These are phyloP conservation scores for Glycine soja DNA, from an alignment of 306 rosid genomes.

Conservation along the genomic window DNA sequence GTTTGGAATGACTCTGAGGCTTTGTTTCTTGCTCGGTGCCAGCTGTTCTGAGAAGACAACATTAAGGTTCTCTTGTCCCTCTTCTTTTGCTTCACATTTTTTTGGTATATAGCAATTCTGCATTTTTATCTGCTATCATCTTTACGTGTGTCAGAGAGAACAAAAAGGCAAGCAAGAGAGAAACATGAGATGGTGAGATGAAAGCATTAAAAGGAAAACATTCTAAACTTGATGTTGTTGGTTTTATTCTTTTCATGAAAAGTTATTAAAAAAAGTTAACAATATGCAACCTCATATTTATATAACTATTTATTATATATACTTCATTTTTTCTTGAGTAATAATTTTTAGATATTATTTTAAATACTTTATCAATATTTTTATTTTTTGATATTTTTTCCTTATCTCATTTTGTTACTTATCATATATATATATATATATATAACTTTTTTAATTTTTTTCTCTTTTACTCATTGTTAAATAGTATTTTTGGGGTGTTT, in stretches of 20 bases:
- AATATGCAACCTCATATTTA: not conserved
- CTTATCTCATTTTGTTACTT: too few species aligned
- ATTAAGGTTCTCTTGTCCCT: constrained; percentile 53
- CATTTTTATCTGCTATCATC: constrained; percentile 38
- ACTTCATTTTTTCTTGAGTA: not conserved
- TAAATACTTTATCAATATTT: too few species aligned
- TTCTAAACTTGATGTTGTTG: constrained; percentile 39
- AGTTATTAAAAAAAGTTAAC: not conserved
- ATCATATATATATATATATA: too few species aligned
- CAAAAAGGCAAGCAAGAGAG: constrained; percentile 10
- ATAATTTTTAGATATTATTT: too few species aligned
- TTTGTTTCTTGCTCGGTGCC: constrained; percentile 48
- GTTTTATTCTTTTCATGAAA: constrained; percentile 47
- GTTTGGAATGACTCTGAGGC: constrained; percentile 49
- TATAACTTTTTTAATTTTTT: too few species aligned
- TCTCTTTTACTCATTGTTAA: too few species aligned
- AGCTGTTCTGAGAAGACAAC: constrained; percentile 42
- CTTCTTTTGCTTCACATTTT: constrained; percentile 36
- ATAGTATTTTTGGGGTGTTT: too few species aligned
- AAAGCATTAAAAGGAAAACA: constrained; percentile 24
- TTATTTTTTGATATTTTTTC: too few species aligned
- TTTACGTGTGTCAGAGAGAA: constrained; percentile 51
- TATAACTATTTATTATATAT: not conserved
- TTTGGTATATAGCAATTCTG: not conserved
- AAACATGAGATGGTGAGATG: constrained; percentile 3